Base-by-base conservation (phyloP, 2,329 filamentous ascomycete genomes). In the Alternaria arborescens region DNA sequence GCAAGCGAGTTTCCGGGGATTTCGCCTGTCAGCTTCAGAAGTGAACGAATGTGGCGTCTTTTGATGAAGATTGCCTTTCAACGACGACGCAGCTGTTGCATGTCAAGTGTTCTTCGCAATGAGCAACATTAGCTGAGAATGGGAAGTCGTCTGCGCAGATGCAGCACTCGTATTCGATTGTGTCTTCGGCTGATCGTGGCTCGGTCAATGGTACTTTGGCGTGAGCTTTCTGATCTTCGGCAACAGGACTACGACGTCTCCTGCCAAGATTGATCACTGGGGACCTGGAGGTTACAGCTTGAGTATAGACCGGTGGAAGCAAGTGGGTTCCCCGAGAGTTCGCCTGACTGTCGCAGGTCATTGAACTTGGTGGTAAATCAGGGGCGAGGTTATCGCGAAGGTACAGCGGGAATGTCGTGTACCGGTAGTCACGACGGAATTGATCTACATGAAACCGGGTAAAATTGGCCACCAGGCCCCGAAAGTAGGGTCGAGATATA, bases 11-110 rank as follows among this genome's bases (percentile, higher is more conserved):
- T 22, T 22, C 22, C 22, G 22, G 22, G 22, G 22, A 22, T 22
- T 22, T 22, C 22, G 22, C 4, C 22, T 22, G 22, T 22, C 22
- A 22, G 22, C 4, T 22, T 22, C 22, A 24, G 22, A 24, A 24
- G 22, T 24, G 22, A 24, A 24, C 0, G 22, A 24, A 24, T 24
- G 22, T 24, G 22, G 22, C 22, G 22, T 24, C 22, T 24, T 24
- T 24, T 24, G 22, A 24, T 24, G 22, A 24, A 6, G 22, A 24
- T 24, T 24, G 22, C 22, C 22, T 24, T 24, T 24, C 22, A 6
- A 24, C 32, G 14, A 52, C 22, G 14, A 55, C 41, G 47, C 58
- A 57, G 5, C 41, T 10, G 20, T 61, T 57, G 58, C 53, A 61
- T 4, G 52, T 42, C 26, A 61, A 48, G 34, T 61, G 58, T 34